These are phyloP conservation scores for Aspergillus aculeatus DNA, from an alignment of 2,329 filamentous ascomycete genomes.

Conservation along the genomic window DNA sequence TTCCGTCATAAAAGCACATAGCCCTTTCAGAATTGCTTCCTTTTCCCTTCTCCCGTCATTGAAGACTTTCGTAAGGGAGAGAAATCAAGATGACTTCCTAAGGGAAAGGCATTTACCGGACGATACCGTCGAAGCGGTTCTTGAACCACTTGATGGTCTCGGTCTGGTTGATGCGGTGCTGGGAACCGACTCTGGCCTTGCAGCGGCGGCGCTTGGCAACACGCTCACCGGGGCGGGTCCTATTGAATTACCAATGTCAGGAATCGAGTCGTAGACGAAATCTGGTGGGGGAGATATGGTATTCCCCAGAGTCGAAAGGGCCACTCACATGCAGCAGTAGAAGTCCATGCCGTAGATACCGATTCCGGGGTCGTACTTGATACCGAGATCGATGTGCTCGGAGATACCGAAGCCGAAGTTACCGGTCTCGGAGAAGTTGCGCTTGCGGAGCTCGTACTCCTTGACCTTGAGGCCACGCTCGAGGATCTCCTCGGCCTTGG, in stretches of 20 bases:
- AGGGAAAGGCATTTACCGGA: slow-evolving; percentile 70
- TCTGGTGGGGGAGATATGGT: background rate
- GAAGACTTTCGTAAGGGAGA: background rate
- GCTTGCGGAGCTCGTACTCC: slow-evolving; percentile 99
- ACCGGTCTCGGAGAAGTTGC: slow-evolving; percentile 99
- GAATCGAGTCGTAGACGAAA: background rate
- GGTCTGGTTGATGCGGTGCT: slow-evolving; percentile 87
- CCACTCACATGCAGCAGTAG: slow-evolving; percentile 95
- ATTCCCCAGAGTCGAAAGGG: background rate
- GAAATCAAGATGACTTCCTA: background rate
- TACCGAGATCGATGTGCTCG: slow-evolving; percentile 99
- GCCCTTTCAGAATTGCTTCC: background rate
- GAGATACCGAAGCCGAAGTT: slow-evolving; percentile 99
- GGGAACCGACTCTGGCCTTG: slow-evolving; percentile 80
- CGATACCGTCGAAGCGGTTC: slow-evolving; percentile 95
- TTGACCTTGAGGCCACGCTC: slow-evolving; percentile 99
- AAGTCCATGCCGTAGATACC: slow-evolving; percentile 99
- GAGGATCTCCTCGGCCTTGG: slow-evolving; percentile 99
- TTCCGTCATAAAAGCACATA: background rate
- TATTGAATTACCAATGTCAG: slow-evolving; percentile 37
- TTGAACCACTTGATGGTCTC: slow-evolving; percentile 99
- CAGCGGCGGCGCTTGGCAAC: slow-evolving; percentile 90
- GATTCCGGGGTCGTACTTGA: slow-evolving; percentile 99
- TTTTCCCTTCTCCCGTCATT: background rate
- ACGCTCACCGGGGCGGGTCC: slow-evolving; percentile 95